Evolutionary conservation across 2,329 filamentous ascomycete species (phyloP).

Genomic region (Chaetomium olivaceum): DNA sequence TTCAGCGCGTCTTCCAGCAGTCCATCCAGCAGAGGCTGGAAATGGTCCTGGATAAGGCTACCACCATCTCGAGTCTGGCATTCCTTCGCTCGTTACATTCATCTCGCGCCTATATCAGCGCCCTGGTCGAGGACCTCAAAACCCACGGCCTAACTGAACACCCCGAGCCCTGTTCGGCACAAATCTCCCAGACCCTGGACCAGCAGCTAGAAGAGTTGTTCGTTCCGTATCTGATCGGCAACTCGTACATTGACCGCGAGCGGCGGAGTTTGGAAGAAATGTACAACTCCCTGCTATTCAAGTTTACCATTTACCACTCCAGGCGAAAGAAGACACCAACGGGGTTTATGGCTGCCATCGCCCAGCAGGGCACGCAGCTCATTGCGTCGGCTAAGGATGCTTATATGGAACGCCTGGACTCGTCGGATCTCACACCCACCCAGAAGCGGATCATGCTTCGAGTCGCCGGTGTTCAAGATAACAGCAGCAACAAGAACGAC

Average conservation of each 20-base stretch:
- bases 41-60: slow-evolving; percentile 92
- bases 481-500: slow-evolving; percentile 74
- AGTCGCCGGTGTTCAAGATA: slow-evolving; percentile 80
- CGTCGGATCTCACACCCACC: slow-evolving; percentile 80
- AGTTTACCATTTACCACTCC: slow-evolving; percentile 94
- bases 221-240: slow-evolving; percentile 67
- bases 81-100: slow-evolving; percentile 90
- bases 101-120: slow-evolving; percentile 83
- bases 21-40: slow-evolving; percentile 95
- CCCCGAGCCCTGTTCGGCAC: slow-evolving; percentile 84
- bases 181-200: slow-evolving; percentile 74
- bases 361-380: slow-evolving; percentile 86
- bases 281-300: slow-evolving; percentile 91
- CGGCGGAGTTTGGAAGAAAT: slow-evolving; percentile 72
- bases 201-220: slow-evolving; percentile 78
- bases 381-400: slow-evolving; percentile 86
- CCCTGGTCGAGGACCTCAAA: slow-evolving; percentile 89
- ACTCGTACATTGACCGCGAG: slow-evolving; percentile 70
- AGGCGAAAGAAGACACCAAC: slow-evolving; percentile 83
- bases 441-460: slow-evolving; percentile 89
- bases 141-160: slow-evolving; percentile 92
- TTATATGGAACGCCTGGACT: slow-evolving; percentile 85
- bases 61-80: slow-evolving; percentile 85
- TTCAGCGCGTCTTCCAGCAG: slow-evolving; percentile 96
- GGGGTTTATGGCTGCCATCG: slow-evolving; percentile 88